Base-by-base conservation (phyloP, 1,284 basidiomycete genomes). In the Apiotrichum veenhuisii region DNA sequence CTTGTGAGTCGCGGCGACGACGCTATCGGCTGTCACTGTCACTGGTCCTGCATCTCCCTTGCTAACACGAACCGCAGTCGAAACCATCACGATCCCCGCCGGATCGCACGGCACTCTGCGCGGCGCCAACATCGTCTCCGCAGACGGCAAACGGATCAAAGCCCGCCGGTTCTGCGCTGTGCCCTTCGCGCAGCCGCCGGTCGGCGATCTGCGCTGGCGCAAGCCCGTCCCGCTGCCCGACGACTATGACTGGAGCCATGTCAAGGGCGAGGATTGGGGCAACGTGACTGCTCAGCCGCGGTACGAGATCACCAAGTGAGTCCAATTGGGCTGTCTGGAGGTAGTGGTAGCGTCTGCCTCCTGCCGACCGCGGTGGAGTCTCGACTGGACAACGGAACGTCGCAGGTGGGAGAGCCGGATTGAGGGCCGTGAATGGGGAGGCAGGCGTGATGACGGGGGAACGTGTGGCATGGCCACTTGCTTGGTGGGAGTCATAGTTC, bases 261-360 rank as follows among this genome's bases (percentile, higher is more conserved):
- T 65, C 22, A 27, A 51, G 12, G 63, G 58, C 38, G 52, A 54
- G n/a, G n/a, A 53, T 14, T 66, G 59, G 45, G 64, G 64, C 4
- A 51, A 54, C 23, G 45, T 64, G 15, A 56, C 58, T 18, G 58
- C 62, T 20, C 64, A 66, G 57, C 64, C 64, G n/a, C 37, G 33
- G 17, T 66, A 66, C 36, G 38, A 50, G 25, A 61, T 66, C 25
- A 57, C 55, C 30, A 62, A 58, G 63, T 64, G 50, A 55, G 63
- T 52, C 4, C 2, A 10, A 9, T 46, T n/a, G 15, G 14, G 8
- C 20, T 38, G 20, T 12, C 38, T 18, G 45, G 14, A 9, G 8
- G 8, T 14, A 14, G 33, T 8, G 14, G 30, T 7, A 36, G 10
- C 40, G 40, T 22, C 5, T 11, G 12, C 4, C 34, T 42, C n/a